Evolutionary conservation across 2,329 filamentous ascomycete species (phyloP).

Genomic region (Blumeriella jaapii): DNA sequence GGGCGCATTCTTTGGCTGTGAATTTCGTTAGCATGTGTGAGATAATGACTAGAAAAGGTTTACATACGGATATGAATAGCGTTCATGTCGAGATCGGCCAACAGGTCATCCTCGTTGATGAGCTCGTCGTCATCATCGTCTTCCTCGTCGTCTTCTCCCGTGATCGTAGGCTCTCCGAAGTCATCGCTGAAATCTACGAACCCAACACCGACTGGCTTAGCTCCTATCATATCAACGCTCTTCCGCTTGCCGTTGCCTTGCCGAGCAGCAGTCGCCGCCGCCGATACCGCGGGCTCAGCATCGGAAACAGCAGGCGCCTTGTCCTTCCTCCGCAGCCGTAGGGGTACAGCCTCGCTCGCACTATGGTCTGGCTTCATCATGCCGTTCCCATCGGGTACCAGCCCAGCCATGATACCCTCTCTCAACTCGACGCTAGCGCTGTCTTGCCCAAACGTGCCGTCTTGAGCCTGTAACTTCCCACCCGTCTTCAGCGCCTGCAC

Average conservation of each 20-base stretch:
- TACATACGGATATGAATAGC: slow-evolving; percentile 74
- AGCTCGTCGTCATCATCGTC: slow-evolving; percentile 58
- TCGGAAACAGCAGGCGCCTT: slow-evolving; percentile 36
- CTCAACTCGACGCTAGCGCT: slow-evolving; percentile 40
- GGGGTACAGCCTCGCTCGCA: slow-evolving; percentile 27
- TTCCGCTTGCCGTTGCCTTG: slow-evolving; percentile 21
- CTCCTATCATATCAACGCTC: slow-evolving; percentile 17
- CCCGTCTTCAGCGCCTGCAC: slow-evolving; percentile 60
- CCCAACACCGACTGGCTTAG: slow-evolving; percentile 45
- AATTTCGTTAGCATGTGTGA: no score
- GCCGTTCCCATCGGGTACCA: slow-evolving; percentile 50
- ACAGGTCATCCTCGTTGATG: slow-evolving; percentile 80
- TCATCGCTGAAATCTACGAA: slow-evolving; percentile 60
- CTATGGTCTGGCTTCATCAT: slow-evolving; percentile 61
- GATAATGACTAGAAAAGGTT: no score
- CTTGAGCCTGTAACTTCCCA: slow-evolving; percentile 57
- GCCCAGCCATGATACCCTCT: slow-evolving; percentile 77
- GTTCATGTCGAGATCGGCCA: slow-evolving; percentile 76
- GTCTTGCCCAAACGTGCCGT: slow-evolving; percentile 43
- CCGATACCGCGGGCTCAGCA: slow-evolving; percentile 27
- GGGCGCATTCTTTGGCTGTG: slow-evolving; percentile 71
- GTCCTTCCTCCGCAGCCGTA: slow-evolving; percentile 48
- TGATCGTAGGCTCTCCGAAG: slow-evolving; percentile 38
- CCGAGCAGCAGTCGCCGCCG: slow-evolving; percentile 25
- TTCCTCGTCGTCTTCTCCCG: slow-evolving; percentile 33